These are phyloP conservation scores for Citrus hindsii DNA, from an alignment of 345 rosid genomes.

Conservation along the genomic window DNA sequence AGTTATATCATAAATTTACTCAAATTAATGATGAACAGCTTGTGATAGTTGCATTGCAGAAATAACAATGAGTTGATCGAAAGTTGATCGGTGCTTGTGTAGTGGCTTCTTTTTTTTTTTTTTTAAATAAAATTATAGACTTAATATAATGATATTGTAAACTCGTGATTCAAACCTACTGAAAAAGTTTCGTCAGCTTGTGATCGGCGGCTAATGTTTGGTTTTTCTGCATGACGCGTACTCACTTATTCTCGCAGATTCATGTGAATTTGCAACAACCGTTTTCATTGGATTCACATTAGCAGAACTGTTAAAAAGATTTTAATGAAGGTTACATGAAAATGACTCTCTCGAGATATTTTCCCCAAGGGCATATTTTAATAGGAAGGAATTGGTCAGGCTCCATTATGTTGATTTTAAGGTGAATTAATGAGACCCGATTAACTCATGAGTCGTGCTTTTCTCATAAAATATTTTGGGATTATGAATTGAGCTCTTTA, in stretches of 20 bases:
- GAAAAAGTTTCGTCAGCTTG: neutral
- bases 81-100: too few relatives aligned
- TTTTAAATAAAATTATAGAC: too few relatives aligned
- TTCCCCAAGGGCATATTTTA: neutral
- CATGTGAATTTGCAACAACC: conserved; percentile 4
- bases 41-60: too few relatives aligned
- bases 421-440: neutral
- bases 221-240: neutral
- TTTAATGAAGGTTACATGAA: neutral
- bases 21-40: too few relatives aligned
- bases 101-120: too few relatives aligned
- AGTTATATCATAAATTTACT: too few relatives aligned
- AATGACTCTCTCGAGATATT: conserved; percentile 10
- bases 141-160: neutral
- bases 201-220: neutral
- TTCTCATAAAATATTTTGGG: neutral
- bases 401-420: neutral
- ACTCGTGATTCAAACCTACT: neutral
- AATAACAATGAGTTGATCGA: too few relatives aligned
- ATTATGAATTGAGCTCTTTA: neutral
- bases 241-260: neutral
- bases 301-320: neutral
- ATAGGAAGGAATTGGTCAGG: neutral
- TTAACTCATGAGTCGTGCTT: neutral
- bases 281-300: neutral